Evolutionary conservation across 148 eudicot genomes (phyloP), one percentile per base, ranked within the genome.

Genomic region (Linanthus parryae): DNA sequence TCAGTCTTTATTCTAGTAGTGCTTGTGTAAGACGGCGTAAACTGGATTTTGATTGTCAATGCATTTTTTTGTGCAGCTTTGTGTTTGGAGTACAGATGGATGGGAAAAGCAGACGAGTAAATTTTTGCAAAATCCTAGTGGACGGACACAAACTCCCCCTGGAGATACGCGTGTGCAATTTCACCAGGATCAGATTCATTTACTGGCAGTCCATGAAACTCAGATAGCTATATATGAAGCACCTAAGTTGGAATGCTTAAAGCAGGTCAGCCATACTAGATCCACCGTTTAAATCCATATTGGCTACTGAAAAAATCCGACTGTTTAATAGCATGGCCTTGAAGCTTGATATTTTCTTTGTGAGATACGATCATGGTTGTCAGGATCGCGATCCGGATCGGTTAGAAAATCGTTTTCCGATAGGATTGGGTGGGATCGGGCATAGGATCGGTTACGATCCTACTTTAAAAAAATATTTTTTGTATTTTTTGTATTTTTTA

Each of bases 1-100:
- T n/a, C n/a, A n/a, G n/a, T 17, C 24, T 19, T 47, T 5, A 9
- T 33, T 46, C 16, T 45, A 15, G 13, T 28, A 34, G 2, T 44
- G 44, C 44, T 34, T 45, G 23, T 44, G 25, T 14, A 34, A 8
- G 4, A 26, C 13, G 13, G 47, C 31, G 10, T 6, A 16, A 43
- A 19, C 35, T 62, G 44, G 52, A 49, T 16, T 25, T 53, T 12
- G 17, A 9, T 7, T 1, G 51, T 33, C n/a, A 55, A 21, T 27
- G 23, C 33, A 2, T 39, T 28, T 47, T 13, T 58, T 17, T 61
- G 20, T 68, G 52, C 64, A 69, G 73, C 52, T 47, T 34, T 53
- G 59, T 65, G 65, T 54, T 46, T 73, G 78, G 78, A 65, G 74
- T 61, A 65, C 62, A 37, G 78, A 73, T 41, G 67, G 64, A 34